Evolutionary conservation across 352 stramenopile genomes (phyloP), one percentile per base, ranked within the genome.

Genomic region (Phytopythium sindhum): DNA sequence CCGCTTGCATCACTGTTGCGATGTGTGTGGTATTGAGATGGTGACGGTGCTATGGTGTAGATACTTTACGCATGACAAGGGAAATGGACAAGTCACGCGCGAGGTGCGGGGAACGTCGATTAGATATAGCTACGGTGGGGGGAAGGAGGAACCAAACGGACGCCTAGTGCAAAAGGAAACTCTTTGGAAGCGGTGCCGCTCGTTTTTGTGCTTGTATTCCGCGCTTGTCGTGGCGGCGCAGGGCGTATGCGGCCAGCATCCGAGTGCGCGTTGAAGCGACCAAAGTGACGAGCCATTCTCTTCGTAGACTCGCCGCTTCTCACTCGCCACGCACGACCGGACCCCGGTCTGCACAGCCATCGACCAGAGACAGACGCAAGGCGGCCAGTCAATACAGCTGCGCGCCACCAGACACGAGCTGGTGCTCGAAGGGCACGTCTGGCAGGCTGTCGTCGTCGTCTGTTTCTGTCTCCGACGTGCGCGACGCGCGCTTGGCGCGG

Each of bases 401-500:
- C 10, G 48, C 51, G 47, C 52, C 67, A 60, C 61, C 57, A 35
- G 71, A 62, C 60, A 78, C 52, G 56, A 84, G 61, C 29, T 73
- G 67, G 17, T 68, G 73, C 56, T 84, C 77, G 54, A 83, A 80
- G 4, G 77, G 73, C n/a, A 86, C 66, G 53, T 86, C 75, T 1
- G 75, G 77, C 37, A 86, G 58, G 60, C 72, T 77, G 54, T 85
- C 78, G 39, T 85, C 70, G 41, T 76, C 73, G 33, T 84, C 67
- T 14, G 66, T 76, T 47, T 72, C 67, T 0, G 66, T 81, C 54
- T 70, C 77, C 10, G 58, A 73, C 51, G 64, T 80, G 23, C 74
- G 67, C 41, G 57, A 64, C 57, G 41, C 67, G n/a, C 60, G 66
- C 69, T 79, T 82, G 21, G 71, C 64, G 33, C 78, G 74, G 53